These are phyloP conservation scores for Globisporangium orthogonon DNA, from an alignment of 352 stramenopile species.

Conservation along the genomic window DNA sequence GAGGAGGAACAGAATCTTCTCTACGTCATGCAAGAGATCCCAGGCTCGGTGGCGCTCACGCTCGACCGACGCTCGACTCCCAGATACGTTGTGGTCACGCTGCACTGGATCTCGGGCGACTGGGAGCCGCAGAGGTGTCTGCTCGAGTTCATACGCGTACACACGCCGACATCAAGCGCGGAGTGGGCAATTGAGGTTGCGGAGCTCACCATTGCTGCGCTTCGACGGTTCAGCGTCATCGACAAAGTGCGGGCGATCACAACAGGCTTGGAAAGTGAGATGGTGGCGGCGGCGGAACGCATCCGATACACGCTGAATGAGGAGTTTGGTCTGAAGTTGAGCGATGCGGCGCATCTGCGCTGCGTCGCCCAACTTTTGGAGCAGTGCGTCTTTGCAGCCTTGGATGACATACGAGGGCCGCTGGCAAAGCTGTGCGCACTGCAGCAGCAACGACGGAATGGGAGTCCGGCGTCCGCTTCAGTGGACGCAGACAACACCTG, in stretches of 20 bases:
- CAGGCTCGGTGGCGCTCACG: constrained; percentile 5
- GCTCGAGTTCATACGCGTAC: constrained; percentile 6
- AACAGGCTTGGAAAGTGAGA: not conserved
- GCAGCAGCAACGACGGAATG: not conserved
- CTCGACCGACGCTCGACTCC: constrained; percentile 6
- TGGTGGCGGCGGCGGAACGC: not conserved
- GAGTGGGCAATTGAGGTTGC: not conserved
- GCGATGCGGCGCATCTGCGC: not conserved
- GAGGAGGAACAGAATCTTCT: constrained; percentile 1
- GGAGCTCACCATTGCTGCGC: not conserved
- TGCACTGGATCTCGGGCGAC: constrained; percentile 10
- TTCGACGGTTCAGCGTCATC: not conserved
- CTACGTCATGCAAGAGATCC: constrained; percentile 5
- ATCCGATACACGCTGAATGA: not conserved
- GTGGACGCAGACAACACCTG: not conserved
- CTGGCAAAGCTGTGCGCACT: not conserved
- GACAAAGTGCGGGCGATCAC: not conserved
- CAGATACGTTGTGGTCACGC: constrained; percentile 5
- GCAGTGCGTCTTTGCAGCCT: not conserved
- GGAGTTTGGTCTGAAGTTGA: not conserved
- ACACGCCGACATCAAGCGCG: not conserved
- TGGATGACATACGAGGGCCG: not conserved
- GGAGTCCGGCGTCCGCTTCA: not conserved
- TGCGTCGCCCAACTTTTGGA: not conserved
- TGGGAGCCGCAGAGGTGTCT: constrained; percentile 10